A percentile compares a stretch with the other conserved stretches of the same genome.
Conservation (phyloP, 345 rosid species). For the Kernera saxatilis region DNA sequence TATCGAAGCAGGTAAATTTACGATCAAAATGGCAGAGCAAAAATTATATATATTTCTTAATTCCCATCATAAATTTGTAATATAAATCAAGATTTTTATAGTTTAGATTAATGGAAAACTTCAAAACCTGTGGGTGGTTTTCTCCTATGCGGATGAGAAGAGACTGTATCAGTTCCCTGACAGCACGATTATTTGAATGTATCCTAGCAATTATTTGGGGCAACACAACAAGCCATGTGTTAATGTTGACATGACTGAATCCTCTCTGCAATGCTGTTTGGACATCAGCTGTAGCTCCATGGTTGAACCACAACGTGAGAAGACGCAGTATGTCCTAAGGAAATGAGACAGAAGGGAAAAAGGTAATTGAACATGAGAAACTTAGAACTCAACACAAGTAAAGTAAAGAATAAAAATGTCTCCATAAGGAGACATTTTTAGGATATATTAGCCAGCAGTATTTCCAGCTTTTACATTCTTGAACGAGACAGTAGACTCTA, state of each 20-base stretch:
- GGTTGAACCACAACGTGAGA: conserved; percentile 97
- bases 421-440: background rate
- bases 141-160: conserved; percentile 95
- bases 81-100: background rate
- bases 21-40: background rate
- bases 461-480: background rate
- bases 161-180: conserved; percentile 88
- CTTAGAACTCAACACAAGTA: background rate
- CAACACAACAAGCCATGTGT: conserved; percentile 95
- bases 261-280: conserved; percentile 84
- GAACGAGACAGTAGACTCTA: background rate
- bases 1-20: background rate
- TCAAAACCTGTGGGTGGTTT: conserved; percentile 90
- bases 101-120: conserved; percentile 1
- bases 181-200: conserved; percentile 92
- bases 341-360: conserved; percentile 10
- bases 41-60: background rate
- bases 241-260: conserved; percentile 79
- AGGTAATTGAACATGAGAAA: conserved; percentile 1
- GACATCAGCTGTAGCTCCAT: conserved; percentile 89
- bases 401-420: background rate
- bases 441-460: background rate
- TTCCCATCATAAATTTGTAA: background rate
- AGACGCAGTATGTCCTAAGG: conserved; percentile 96
- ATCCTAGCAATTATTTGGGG: conserved; percentile 99